These are phyloP conservation scores for Kandelia obovata DNA, from an alignment of 345 rosid species.

Conservation along the genomic window DNA sequence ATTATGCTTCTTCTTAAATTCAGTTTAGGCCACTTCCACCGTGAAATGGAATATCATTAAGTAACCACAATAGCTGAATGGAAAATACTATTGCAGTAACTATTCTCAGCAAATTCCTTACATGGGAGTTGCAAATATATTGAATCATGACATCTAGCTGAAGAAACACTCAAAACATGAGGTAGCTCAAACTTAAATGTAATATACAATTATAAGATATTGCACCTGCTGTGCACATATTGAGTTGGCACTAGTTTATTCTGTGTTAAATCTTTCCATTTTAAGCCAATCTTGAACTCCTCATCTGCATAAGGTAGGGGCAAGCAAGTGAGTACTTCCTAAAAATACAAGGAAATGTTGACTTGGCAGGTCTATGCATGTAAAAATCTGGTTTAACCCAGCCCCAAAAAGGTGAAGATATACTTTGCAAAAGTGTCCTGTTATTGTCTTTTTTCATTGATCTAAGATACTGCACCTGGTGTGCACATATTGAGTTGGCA, in stretches of 20 bases:
- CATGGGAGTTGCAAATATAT: too few relatives aligned
- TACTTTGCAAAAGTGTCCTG: too few relatives aligned
- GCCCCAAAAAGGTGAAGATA: too few relatives aligned
- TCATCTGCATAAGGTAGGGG: slow-evolving; percentile 77
- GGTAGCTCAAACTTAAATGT: neutral
- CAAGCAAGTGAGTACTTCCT: slow-evolving; percentile 70
- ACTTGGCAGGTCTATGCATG: too few relatives aligned
- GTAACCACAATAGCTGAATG: too few relatives aligned
- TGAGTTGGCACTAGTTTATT: slow-evolving; percentile 69
- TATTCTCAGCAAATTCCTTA: too few relatives aligned
- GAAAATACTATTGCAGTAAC: too few relatives aligned
- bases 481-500: too few relatives aligned
- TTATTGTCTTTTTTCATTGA: too few relatives aligned
- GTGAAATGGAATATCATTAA: neutral
- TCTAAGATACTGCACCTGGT: too few relatives aligned
- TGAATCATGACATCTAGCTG: too few relatives aligned
- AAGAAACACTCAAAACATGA: neutral
- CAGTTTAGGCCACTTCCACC: slow-evolving; percentile 35
- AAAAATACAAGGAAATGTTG: slow-evolving; percentile 1
- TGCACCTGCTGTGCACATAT: slow-evolving; percentile 79
- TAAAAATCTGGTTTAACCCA: too few relatives aligned
- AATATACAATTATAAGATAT: slow-evolving; percentile 54
- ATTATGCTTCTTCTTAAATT: slow-evolving; percentile 69
- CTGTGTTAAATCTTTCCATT: slow-evolving; percentile 51
- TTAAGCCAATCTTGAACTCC: slow-evolving; percentile 75